Conservation (phyloP, 23 red algal genomes). For the Porphyridium purpureum region DNA sequence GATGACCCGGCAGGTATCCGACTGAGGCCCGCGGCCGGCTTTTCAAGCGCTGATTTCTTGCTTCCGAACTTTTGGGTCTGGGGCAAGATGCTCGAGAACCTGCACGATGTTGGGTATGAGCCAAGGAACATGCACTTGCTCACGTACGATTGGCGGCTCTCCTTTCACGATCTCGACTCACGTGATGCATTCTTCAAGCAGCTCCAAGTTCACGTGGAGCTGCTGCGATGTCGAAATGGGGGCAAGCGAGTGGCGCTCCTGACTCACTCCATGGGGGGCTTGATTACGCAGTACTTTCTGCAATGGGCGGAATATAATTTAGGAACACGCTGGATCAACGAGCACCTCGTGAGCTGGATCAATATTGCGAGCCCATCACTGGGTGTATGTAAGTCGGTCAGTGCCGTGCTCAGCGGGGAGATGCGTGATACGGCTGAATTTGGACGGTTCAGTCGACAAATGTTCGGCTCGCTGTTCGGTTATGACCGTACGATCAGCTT, state of each 20-base stretch:
- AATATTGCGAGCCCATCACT: neutral
- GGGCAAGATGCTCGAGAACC: neutral
- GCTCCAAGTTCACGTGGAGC: neutral
- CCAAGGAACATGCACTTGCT: neutral
- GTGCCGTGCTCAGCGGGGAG: neutral
- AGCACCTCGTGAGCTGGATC: neutral
- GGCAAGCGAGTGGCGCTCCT: slow-evolving; percentile 21
- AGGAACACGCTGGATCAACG: neutral
- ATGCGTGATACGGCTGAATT: neutral
- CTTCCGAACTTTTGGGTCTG: neutral
- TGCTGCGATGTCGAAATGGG: neutral
- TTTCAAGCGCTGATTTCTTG: neutral
- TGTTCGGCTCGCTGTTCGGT: neutral
- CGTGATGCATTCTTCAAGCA: neutral
- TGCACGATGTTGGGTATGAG: neutral
- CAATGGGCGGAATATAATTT: neutral
- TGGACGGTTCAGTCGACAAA: neutral
- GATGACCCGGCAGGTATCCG: neutral
- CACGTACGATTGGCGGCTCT: neutral
- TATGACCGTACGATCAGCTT: neutral
- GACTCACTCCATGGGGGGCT: slow-evolving; percentile 58
- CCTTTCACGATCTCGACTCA: neutral
- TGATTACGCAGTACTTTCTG: slow-evolving; percentile 26
- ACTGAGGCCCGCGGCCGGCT: neutral
- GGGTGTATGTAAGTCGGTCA: neutral